Evolutionary conservation across 805 yeast genomes (phyloP).

Genomic region (Huiozyma naganishii): DNA sequence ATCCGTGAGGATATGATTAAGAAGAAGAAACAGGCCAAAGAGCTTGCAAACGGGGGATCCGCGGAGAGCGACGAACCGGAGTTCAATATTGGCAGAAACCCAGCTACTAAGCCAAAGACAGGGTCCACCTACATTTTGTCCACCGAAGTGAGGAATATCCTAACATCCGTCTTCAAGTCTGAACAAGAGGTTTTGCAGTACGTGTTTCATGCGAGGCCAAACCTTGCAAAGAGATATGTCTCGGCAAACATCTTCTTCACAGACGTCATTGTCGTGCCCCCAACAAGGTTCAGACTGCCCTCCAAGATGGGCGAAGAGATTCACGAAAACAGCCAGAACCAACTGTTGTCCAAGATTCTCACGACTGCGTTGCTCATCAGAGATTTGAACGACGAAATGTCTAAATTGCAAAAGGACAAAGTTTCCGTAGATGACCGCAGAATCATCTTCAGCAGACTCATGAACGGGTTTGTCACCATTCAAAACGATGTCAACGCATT

Average conservation of each 20-base stretch:
- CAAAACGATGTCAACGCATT: conserved; percentile 94
- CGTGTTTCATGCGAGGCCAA: conserved; percentile 76
- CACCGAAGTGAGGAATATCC: conserved; percentile 72
- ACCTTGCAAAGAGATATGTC: conserved; percentile 32
- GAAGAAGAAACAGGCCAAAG: conserved; percentile 23
- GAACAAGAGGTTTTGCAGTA: conserved; percentile 62
- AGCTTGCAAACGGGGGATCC: conserved; percentile 19
- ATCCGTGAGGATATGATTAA: conserved; percentile 62
- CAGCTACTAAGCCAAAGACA: conserved; percentile 46
- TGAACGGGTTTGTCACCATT: conserved; percentile 90
- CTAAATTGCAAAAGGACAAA: conserved; percentile 46
- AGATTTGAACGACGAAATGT: conserved; percentile 79
- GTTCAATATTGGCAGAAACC: conserved; percentile 31
- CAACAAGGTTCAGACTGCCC: conserved; percentile 95
- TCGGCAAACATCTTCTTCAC: conserved; percentile 81
- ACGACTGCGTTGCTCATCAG: conserved; percentile 73
- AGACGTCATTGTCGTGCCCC: conserved; percentile 84
- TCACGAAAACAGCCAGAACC: conserved; percentile 91
- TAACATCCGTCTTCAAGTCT: conserved; percentile 61
- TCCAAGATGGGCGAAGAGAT: conserved; percentile 92
- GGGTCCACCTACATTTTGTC: conserved; percentile 83
- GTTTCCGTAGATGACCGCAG: conserved; percentile 61
- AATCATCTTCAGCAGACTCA: conserved; percentile 72
- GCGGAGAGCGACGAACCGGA: conserved; percentile 15
- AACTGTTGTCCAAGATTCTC: conserved; percentile 67